Conservation (phyloP, 495 filamentous ascomycete species). For the Podospora anserina region DNA sequence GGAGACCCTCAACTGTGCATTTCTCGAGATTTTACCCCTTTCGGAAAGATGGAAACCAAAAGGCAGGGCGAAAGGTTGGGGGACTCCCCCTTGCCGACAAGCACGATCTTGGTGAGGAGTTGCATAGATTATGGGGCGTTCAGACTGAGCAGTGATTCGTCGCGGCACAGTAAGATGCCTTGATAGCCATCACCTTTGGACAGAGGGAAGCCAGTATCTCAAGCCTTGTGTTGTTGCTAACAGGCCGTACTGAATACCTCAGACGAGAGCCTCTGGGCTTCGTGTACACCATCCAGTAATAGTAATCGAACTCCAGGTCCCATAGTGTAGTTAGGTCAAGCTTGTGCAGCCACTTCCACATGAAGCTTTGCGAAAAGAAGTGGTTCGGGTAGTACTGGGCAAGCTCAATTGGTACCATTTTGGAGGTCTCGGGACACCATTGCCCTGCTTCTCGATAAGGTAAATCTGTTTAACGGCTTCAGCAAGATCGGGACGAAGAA, state of each 20-base stretch:
- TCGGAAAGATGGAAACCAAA: neutral
- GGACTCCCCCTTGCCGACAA: neutral
- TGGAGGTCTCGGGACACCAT: neutral
- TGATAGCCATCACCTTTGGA: neutral
- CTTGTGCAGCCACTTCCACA: neutral
- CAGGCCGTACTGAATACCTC: no score
- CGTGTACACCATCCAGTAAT: no score
- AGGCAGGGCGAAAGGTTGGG: neutral
- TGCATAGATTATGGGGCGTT: neutral
- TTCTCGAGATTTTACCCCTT: neutral
- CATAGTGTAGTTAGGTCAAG: neutral
- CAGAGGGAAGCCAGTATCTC: neutral
- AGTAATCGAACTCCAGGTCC: neutral
- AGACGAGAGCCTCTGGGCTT: no score
- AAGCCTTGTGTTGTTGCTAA: neutral
- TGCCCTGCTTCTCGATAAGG: neutral
- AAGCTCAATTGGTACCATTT: neutral
- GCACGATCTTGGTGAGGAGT: neutral
- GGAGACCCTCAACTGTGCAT: neutral
- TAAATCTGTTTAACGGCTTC: neutral
- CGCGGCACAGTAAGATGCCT: neutral
- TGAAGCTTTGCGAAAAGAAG: neutral
- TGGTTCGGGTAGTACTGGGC: neutral
- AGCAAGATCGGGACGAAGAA: neutral
- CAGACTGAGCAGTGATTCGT: neutral